Conservation (phyloP, 306 rosid species). For the Gastrolobium bilobum region DNA sequence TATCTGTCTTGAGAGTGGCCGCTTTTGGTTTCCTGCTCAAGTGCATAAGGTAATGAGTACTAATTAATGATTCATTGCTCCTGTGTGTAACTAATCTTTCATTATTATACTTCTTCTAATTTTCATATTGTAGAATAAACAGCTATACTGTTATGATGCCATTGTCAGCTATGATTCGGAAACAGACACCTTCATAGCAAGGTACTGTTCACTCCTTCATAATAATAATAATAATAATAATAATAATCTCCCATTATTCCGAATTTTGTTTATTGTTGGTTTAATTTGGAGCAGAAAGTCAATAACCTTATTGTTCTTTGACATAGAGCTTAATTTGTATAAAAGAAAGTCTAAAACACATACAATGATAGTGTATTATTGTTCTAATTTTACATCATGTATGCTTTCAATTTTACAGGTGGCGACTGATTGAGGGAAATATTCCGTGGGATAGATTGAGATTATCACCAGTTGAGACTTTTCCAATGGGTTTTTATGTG, state of each 20-base stretch:
- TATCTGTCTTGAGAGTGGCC: constrained; percentile 70
- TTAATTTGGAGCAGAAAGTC: constrained; percentile 1
- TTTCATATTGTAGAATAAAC: constrained; percentile 37
- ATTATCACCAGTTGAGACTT: constrained; percentile 60
- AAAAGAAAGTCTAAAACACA: not conserved
- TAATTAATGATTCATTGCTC: not conserved
- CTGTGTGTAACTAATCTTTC: not conserved
- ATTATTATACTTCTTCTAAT: no score
- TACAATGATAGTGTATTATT: not conserved
- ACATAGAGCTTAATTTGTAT: not conserved
- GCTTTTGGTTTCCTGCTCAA: constrained; percentile 81
- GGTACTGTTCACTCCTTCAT: constrained; percentile 51
- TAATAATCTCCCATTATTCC: not conserved
- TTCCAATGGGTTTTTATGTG: constrained; percentile 52
- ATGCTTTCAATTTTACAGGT: constrained; percentile 48
- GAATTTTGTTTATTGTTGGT: not conserved
- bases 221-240: constrained; percentile 29
- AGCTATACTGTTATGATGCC: constrained; percentile 67
- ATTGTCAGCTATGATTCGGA: constrained; percentile 62
- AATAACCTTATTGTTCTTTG: not conserved
- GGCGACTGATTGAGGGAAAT: constrained; percentile 60
- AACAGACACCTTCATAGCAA: constrained; percentile 65
- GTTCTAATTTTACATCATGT: not conserved
- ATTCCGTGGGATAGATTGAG: constrained; percentile 68
- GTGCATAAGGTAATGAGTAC: constrained; percentile 60